Evolutionary conservation across 129 eudicot species (phyloP).

Genomic region (Helichrysum umbraculigerum): DNA sequence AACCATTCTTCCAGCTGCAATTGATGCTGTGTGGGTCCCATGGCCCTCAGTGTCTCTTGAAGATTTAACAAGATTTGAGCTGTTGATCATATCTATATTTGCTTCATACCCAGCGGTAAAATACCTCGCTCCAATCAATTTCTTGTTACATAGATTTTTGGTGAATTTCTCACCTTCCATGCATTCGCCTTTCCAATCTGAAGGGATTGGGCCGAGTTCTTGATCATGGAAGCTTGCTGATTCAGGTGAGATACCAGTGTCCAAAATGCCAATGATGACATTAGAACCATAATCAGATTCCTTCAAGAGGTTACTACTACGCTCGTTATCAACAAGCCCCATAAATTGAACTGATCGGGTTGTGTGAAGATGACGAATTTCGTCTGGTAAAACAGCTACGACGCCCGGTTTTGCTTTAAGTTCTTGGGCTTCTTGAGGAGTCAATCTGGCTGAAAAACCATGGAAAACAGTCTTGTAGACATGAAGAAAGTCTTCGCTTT

Average conservation of each 20-base stretch:
- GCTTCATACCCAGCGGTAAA: conserved; percentile 49
- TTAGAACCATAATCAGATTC: conserved; percentile 78
- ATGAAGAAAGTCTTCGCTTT: conserved; percentile 46
- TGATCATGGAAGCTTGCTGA: conserved; percentile 71
- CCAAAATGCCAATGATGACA: conserved; percentile 70
- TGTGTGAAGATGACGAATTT: conserved; percentile 55
- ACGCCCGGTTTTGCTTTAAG: conserved; percentile 45
- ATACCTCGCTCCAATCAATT: conserved; percentile 66
- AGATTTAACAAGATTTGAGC: conserved; percentile 33
- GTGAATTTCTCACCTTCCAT: conserved; percentile 58
- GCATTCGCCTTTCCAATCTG: conserved; percentile 85
- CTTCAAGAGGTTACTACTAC: conserved; percentile 31
- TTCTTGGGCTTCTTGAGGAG: conserved; percentile 54
- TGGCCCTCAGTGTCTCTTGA: conserved; percentile 74
- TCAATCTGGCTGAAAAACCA: conserved; percentile 76
- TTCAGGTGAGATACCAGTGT: conserved; percentile 91
- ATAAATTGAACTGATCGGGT: conserved; percentile 72
- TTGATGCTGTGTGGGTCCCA: conserved; percentile 90
- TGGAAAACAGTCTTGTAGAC: conserved; percentile 74
- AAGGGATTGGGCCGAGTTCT: conserved; percentile 70
- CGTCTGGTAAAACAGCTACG: conserved; percentile 62
- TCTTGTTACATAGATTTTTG: conserved; percentile 56
- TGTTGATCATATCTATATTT: conserved; percentile 12
- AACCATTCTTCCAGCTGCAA: conserved; percentile 69
- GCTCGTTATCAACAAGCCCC: conserved; percentile 41